These are phyloP conservation scores for Solanum chilense DNA, from an alignment of 257 asterid genomes.

Conservation along the genomic window DNA sequence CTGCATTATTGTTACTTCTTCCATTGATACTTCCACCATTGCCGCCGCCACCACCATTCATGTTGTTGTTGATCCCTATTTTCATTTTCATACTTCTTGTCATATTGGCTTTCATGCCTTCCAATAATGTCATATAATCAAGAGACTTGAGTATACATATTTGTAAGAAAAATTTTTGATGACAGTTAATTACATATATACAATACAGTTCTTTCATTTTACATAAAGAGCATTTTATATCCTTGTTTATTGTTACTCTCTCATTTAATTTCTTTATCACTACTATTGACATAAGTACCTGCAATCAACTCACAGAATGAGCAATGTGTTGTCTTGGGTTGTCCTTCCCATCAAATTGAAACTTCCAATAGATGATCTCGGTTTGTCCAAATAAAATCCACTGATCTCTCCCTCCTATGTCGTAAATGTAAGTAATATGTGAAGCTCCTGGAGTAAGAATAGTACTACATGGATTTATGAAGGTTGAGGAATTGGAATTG, in stretches of 20 bases:
- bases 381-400: background rate
- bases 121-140: background rate
- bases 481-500: background rate
- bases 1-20: constrained; percentile 9
- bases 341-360: background rate
- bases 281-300: background rate
- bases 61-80: constrained; percentile 15
- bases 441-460: background rate
- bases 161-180: background rate
- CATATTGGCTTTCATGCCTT: constrained; percentile 15
- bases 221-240: background rate
- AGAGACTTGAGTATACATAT: background rate
- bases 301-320: background rate
- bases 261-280: background rate
- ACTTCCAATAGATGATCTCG: background rate
- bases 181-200: background rate
- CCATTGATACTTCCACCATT: constrained; percentile 20
- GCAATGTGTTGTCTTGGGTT: background rate
- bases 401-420: background rate
- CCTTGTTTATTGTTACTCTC: background rate
- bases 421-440: background rate
- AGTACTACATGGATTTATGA: background rate
- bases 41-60: constrained; percentile 15
- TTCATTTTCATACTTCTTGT: constrained; percentile 9
- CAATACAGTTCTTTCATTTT: background rate